phyloP scores from a whole-genome alignment of 177 flowering plant genomes.

The Vitis hybrid region DNA sequence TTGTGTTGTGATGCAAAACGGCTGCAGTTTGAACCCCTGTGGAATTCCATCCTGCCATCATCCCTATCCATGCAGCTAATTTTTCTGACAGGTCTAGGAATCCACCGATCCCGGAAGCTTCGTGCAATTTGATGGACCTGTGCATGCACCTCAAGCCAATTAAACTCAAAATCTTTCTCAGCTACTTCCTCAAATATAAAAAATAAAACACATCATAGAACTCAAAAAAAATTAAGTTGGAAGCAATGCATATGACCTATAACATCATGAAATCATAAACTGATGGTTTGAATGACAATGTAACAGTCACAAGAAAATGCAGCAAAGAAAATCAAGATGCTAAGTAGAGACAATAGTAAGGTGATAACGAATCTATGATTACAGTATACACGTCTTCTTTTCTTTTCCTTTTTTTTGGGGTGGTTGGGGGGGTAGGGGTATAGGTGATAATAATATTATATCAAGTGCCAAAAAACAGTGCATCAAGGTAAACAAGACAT shows the following conservation, averaged over 20 bases:
- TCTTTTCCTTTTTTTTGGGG: too few relatives aligned
- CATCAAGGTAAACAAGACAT: too few relatives aligned
- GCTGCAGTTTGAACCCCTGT: slow-evolving; percentile 29
- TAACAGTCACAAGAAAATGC: too few relatives aligned
- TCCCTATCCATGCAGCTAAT: slow-evolving; percentile 41
- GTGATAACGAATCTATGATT: too few relatives aligned
- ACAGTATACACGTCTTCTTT: too few relatives aligned
- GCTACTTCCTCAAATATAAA: background rate
- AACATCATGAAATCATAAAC: background rate
- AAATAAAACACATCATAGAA: background rate
- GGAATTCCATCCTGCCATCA: slow-evolving; percentile 40
- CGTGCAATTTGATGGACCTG: slow-evolving; percentile 94
- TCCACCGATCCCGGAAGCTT: slow-evolving; percentile 76
- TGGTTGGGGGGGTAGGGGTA: too few relatives aligned
- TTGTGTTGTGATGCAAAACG: slow-evolving; percentile 30
- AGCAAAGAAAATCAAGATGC: too few relatives aligned
- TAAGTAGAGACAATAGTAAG: too few relatives aligned
- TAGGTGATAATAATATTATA: too few relatives aligned
- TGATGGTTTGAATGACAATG: background rate
- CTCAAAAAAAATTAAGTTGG: background rate
- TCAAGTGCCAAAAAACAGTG: too few relatives aligned
- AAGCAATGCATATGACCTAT: background rate
- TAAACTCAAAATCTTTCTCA: background rate
- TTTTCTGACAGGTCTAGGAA: slow-evolving; percentile 52
- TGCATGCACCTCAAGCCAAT: slow-evolving; percentile 2